These are phyloP conservation scores for Tubosaeta sp. DNA, from an alignment of 768 basidiomycete genomes.

Conservation along the genomic window DNA sequence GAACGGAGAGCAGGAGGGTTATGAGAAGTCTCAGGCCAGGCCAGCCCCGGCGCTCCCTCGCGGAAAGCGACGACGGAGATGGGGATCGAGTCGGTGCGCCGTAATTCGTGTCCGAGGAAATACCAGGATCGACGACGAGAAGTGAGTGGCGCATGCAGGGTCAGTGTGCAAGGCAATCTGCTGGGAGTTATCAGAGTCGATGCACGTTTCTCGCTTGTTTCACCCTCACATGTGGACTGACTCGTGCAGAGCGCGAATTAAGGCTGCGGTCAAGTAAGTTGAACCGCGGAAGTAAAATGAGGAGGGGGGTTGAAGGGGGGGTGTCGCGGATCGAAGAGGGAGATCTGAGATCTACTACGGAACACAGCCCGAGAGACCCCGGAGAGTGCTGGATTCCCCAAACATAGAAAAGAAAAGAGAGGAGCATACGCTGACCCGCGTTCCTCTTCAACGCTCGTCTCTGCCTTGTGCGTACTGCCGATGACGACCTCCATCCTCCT, in stretches of 20 bases:
- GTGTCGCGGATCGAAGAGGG: background rate
- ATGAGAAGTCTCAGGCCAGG: background rate
- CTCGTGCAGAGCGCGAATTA: too few species aligned
- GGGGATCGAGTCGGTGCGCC: too few species aligned
- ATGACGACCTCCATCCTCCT: constrained; percentile 25
- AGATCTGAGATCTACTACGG: constrained; percentile 17
- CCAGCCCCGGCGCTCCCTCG: background rate
- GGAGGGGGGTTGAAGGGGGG: background rate
- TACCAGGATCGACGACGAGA: too few species aligned
- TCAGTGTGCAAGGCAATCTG: background rate
- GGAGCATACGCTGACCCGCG: background rate
- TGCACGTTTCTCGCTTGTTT: background rate
- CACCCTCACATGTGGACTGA: too few species aligned
- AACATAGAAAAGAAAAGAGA: constrained; percentile 12
- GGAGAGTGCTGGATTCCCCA: constrained; percentile 3
- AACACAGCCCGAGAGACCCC: constrained; percentile 23
- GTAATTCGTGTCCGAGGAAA: background rate
- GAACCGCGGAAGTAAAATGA: background rate
- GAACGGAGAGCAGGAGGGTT: background rate
- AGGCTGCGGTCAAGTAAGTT: too few species aligned
- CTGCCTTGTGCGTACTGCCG: background rate
- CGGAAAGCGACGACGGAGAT: background rate
- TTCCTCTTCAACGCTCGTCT: background rate
- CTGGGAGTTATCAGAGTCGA: background rate
- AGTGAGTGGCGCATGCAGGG: background rate